These are phyloP conservation scores for Picea sitchensis DNA, from an alignment of 75 land plant genomes.

Conservation along the genomic window DNA sequence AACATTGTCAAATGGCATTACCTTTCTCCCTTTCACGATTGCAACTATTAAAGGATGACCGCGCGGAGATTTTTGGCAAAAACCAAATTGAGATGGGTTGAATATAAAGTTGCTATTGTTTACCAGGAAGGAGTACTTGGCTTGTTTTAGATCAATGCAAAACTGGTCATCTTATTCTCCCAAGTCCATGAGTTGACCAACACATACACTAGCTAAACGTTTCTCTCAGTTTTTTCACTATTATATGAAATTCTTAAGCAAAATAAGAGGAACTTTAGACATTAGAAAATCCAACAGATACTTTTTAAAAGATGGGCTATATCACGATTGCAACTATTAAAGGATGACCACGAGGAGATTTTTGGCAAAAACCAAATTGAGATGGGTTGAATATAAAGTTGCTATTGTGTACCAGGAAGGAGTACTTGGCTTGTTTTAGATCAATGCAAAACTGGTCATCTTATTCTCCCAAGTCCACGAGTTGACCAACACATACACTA, in stretches of 20 bases:
- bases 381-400: not conserved
- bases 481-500: no score
- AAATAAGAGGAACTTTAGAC: no score
- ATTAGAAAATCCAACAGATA: no score
- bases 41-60: constrained; percentile 32
- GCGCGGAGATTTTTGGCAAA: not conserved
- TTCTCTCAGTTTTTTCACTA: no score
- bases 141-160: not conserved
- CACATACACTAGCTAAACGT: no score
- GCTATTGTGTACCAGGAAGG: not conserved
- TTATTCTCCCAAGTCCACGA: no score
- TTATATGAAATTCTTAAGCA: no score
- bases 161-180: no score
- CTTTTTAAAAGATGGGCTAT: no score
- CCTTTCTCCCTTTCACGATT: constrained; percentile 79
- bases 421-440: not conserved
- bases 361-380: not conserved
- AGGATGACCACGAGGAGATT: not conserved
- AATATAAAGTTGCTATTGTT: not conserved
- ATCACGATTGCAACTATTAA: constrained; percentile 49
- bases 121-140: not conserved
- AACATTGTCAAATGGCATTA: constrained; percentile 74
- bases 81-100: not conserved
- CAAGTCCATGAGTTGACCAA: no score
- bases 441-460: not conserved